Percentiles rank a stretch among this genome's conserved stretches.
Conservation (phyloP, 2,329 filamentous ascomycete genomes). For the Ophiostoma australiae region DNA sequence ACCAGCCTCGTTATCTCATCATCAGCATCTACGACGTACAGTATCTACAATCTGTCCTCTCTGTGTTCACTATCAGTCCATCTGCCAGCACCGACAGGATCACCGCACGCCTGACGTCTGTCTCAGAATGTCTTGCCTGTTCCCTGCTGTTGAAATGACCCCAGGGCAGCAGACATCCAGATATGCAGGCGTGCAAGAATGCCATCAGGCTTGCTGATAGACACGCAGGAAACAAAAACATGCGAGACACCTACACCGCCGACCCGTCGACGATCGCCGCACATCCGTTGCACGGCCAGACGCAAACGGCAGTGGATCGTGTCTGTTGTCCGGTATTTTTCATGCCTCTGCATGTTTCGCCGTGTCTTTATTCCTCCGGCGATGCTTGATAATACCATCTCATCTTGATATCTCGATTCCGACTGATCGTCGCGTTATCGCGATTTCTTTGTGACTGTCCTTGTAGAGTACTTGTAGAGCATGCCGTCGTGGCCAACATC, state of each 20-base stretch:
- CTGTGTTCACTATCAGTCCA: no score
- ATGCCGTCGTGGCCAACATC: background rate
- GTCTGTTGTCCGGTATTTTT: background rate
- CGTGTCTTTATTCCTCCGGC: background rate
- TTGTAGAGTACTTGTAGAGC: background rate
- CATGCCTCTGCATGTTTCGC: background rate
- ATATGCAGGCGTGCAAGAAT: background rate
- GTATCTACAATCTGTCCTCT: no score
- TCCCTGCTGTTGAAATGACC: background rate
- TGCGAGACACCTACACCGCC: constrained; percentile 5
- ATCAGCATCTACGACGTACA: no score
- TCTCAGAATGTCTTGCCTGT: constrained; percentile 5
- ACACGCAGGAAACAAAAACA: background rate
- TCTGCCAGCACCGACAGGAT: background rate
- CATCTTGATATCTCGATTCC: no score
- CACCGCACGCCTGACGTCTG: background rate
- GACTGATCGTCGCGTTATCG: no score
- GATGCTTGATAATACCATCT: no score
- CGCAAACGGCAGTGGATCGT: background rate
- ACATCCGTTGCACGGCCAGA: background rate
- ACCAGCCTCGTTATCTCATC: background rate
- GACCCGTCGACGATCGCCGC: background rate
- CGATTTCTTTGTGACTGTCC: background rate
- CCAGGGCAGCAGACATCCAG: background rate
- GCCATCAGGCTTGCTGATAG: background rate